Base-by-base conservation (phyloP, 2,329 filamentous ascomycete genomes). In the Pseudovirgaria hyperparasitica region DNA sequence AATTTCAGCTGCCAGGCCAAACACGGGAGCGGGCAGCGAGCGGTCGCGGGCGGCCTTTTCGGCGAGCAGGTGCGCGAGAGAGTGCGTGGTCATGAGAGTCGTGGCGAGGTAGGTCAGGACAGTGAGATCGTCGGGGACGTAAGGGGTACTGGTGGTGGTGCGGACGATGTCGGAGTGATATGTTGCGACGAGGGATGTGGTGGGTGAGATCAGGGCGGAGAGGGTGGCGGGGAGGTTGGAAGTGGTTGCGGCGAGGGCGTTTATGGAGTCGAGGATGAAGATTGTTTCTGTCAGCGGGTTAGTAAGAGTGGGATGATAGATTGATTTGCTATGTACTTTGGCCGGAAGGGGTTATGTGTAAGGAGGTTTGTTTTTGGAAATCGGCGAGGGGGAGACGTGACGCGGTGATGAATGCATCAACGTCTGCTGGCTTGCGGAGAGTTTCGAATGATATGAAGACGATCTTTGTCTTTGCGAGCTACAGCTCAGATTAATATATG, bases 101-200 rank as follows among this genome's bases (percentile, higher is more conserved):
- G 90, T 98, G n/a, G 86, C 82, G 31, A 94, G 73, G 54, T 92
- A 92, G 23, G 67, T 70, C 13, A 96, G 63, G 1, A 85, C 60
- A 2, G 74, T 74, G 9, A 92, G 63, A 75, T 43, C 54, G 6
- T 50, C 46, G 19, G 31, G 54, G 16, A 48, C 52, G 67, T 19
- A 46, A 31, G 25, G 43, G 39, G 17, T 16, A 14, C 17, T 9
- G 10, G 34, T 27, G 4, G 48, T 53, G 10, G 28, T 59, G 41
- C 72, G 53, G 1, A 82, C 78, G 4, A 87, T 67, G 54, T 96
- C 87, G 27, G 68, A 62, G 58, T 96, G 90, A 52, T 92, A 92
- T 32, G 79, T 70, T 22, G 75, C 76, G 5, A 94, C 60, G 22
- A 94, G 65, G 5, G 81, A 85, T 19, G 76, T 70, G 16, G 61